These are phyloP conservation scores for Leishmania tropica DNA, from an alignment of 208 protist genomes.

Conservation along the genomic window DNA sequence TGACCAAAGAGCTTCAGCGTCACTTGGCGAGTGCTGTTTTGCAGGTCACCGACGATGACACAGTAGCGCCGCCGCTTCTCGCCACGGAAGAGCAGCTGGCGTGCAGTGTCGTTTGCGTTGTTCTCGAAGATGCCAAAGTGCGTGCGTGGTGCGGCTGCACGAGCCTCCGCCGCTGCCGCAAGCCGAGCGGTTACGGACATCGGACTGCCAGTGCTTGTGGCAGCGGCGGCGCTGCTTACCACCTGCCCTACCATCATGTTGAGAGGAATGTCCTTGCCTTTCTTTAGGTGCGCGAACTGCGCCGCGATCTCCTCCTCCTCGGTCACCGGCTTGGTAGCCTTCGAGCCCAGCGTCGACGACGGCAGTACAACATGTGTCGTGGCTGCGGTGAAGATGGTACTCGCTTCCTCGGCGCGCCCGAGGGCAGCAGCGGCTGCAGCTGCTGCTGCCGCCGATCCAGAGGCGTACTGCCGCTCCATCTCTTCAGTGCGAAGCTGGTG, in stretches of 20 bases:
- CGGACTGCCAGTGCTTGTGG: slow-evolving; percentile 20
- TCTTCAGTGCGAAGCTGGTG: slow-evolving; percentile 74
- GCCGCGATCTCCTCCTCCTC: slow-evolving; percentile 34
- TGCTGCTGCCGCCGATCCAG: slow-evolving; percentile 3
- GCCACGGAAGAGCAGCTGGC: slow-evolving; percentile 78
- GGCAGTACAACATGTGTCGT: slow-evolving; percentile 60
- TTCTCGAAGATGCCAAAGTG: slow-evolving; percentile 41
- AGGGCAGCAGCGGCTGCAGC: slow-evolving; percentile 7
- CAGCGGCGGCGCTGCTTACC: slow-evolving; percentile 19
- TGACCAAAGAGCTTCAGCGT: slow-evolving; percentile 85
- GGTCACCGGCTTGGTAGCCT: slow-evolving; percentile 16
- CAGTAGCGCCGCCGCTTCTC: slow-evolving; percentile 88
- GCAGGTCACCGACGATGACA: slow-evolving; percentile 79
- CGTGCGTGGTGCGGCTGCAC: slow-evolving; percentile 18
- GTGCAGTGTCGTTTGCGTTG: slow-evolving; percentile 63
- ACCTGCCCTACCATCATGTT: slow-evolving; percentile 1
- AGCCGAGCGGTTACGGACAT: slow-evolving; percentile 24
- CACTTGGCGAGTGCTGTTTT: slow-evolving; percentile 52
- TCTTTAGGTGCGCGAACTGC: slow-evolving; percentile 29
- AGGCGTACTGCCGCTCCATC: slow-evolving; percentile 30
- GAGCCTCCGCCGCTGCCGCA: slow-evolving; percentile 27
- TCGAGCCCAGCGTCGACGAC: slow-evolving; percentile 28
- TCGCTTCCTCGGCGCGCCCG: slow-evolving; percentile 33
- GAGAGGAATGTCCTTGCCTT: slow-evolving; percentile 28
- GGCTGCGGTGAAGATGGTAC: slow-evolving; percentile 51